Conservation (phyloP, 2,329 filamentous ascomycete genomes). For the Emergomyces pasteurianus region DNA sequence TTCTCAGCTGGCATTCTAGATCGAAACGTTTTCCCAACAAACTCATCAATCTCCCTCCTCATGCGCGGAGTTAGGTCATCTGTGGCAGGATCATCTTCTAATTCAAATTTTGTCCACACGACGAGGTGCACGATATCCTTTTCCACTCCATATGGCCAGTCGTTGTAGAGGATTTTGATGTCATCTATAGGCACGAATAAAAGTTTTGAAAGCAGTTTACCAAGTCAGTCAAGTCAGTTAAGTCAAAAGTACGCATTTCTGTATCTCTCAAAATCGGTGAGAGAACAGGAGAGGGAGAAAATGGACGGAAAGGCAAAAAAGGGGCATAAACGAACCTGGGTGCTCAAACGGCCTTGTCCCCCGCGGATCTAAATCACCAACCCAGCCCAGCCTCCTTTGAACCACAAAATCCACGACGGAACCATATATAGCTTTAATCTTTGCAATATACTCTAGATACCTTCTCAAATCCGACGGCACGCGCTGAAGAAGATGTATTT, state of each 20-base stretch:
- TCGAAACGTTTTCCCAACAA: conserved; percentile 48
- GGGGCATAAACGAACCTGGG: conserved; percentile 17
- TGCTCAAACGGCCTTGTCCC: conserved; percentile 29
- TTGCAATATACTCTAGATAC: conserved; percentile 46
- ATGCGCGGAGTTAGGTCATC: conserved; percentile 41
- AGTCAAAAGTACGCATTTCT: neutral
- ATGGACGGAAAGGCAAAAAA: neutral
- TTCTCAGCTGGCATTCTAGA: conserved; percentile 31
- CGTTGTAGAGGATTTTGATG: conserved; percentile 47
- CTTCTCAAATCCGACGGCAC: conserved; percentile 47
- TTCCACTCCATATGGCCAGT: conserved; percentile 51
- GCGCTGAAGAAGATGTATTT: conserved; percentile 62
- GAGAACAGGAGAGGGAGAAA: neutral
- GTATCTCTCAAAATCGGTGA: neutral
- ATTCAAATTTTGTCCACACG: conserved; percentile 44
- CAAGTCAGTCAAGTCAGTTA: neutral
- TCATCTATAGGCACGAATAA: conserved; percentile 23
- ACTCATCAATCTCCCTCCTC: conserved; percentile 35
- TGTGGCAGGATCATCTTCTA: conserved; percentile 31
- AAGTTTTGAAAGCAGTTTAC: neutral
- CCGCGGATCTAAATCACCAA: conserved; percentile 30
- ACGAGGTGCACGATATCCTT: conserved; percentile 44
- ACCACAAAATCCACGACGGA: conserved; percentile 46
- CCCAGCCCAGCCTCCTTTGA: conserved; percentile 43
- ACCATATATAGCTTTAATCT: conserved; percentile 43